Evolutionary conservation across 1,284 basidiomycete genomes (phyloP).

Genomic region (Bondarzewia mesenterica): DNA sequence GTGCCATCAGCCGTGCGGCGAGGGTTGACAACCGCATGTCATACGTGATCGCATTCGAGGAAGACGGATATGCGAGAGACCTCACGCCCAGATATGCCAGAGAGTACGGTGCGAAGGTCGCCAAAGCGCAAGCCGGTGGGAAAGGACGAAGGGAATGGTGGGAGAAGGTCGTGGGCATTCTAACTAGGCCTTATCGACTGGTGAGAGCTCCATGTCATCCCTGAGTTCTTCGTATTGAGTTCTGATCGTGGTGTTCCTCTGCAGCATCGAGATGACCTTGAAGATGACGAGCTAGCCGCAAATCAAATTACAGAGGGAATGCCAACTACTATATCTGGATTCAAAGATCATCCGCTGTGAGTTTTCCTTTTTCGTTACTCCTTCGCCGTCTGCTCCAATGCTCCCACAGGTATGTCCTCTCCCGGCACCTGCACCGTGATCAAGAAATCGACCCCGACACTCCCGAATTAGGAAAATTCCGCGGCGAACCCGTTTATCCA

Average conservation of each 20-base stretch:
- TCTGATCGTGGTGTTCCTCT: constrained; percentile 1
- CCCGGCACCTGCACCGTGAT: constrained; percentile 82
- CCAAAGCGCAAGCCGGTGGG: constrained; percentile 72
- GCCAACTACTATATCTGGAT: constrained; percentile 85
- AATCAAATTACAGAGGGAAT: constrained; percentile 86
- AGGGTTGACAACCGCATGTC: constrained; percentile 77
- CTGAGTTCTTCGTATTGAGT: constrained; percentile 6
- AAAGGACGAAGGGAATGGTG: constrained; percentile 82
- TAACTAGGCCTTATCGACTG: constrained; percentile 72
- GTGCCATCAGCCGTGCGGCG: constrained; percentile 21
- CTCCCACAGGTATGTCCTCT: constrained; percentile 70
- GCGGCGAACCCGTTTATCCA: constrained; percentile 89
- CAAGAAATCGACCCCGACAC: constrained; percentile 81
- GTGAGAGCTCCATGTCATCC: constrained; percentile 39
- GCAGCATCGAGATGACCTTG: constrained; percentile 88
- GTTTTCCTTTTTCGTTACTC: constrained; percentile 17
- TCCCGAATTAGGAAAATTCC: constrained; percentile 82
- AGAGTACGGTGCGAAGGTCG: constrained; percentile 77
- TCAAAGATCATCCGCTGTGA: constrained; percentile 93
- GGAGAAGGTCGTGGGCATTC: constrained; percentile 54
- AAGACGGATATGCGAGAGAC: constrained; percentile 74
- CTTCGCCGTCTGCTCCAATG: constrained; percentile 5
- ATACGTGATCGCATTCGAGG: constrained; percentile 93
- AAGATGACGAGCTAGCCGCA: constrained; percentile 86
- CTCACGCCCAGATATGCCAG: constrained; percentile 75